Percentiles rank a stretch among this genome's conserved stretches.
Conservation (phyloP, 768 basidiomycete genomes). For the Suillus weaverae region DNA sequence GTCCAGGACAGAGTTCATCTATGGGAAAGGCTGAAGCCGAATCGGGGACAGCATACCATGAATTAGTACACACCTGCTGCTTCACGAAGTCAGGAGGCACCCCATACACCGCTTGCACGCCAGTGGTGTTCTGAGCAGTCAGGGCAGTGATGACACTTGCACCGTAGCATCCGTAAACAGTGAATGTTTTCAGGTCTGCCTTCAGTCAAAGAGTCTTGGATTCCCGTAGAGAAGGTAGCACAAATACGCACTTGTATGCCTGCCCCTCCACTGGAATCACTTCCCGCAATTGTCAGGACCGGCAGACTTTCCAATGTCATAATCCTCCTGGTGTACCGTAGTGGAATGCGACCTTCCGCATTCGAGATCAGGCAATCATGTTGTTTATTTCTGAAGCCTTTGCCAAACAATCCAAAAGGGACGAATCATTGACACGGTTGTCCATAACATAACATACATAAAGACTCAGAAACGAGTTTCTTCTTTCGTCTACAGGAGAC, state of each 20-base stretch:
- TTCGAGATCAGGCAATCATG: not conserved
- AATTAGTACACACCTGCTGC: constrained; percentile 57
- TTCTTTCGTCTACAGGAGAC: not conserved
- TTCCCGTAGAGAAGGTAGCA: not conserved
- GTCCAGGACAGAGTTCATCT: constrained; percentile 70
- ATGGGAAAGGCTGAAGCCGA: constrained; percentile 6
- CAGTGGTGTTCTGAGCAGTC: constrained; percentile 87
- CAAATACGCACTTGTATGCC: constrained; percentile 71
- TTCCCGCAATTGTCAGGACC: constrained; percentile 74
- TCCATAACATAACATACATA: not conserved
- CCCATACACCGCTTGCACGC: constrained; percentile 74
- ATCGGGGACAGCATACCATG: not conserved
- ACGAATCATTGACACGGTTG: not conserved
- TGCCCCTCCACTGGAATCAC: constrained; percentile 84
- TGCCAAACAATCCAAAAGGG: constrained; percentile 24
- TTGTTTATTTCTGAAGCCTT: constrained; percentile 3
- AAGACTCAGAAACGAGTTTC: not conserved
- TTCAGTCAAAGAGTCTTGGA: constrained; percentile 27
- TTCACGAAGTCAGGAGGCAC: constrained; percentile 68
- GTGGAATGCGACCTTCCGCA: not conserved
- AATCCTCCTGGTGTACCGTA: not conserved
- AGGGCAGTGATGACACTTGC: constrained; percentile 81
- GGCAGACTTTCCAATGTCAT: constrained; percentile 22
- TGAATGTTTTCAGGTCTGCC: constrained; percentile 88
- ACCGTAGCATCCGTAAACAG: constrained; percentile 77